phyloP scores from a whole-genome alignment of 192 early-diverging fungal genomes.

The Coemansia sp. region DNA sequence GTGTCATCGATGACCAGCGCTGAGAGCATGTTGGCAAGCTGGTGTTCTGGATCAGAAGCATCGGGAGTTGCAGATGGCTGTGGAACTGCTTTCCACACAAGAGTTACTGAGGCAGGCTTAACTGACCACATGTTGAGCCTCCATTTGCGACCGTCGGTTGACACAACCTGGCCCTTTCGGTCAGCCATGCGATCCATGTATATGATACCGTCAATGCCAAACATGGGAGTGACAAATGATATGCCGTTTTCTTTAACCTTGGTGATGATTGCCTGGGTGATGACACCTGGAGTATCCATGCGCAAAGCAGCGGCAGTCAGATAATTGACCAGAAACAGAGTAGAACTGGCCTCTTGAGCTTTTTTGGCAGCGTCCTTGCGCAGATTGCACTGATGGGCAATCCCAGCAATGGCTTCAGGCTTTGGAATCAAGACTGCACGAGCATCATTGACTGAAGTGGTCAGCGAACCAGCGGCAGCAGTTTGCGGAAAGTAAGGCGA shows the following conservation, averaged over 20 bases:
- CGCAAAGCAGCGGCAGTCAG: slow-evolving; percentile 59
- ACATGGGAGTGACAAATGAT: slow-evolving; percentile 76
- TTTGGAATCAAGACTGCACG: slow-evolving; percentile 20
- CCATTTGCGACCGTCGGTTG: slow-evolving; percentile 23
- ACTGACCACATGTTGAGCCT: slow-evolving; percentile 35
- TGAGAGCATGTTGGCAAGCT: slow-evolving; percentile 33
- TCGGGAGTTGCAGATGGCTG: background rate
- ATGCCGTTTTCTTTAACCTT: slow-evolving; percentile 86
- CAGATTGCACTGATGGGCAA: slow-evolving; percentile 79
- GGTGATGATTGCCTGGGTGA: slow-evolving; percentile 59
- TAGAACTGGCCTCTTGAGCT: slow-evolving; percentile 89
- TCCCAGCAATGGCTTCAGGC: slow-evolving; percentile 7
- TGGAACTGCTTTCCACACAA: slow-evolving; percentile 22
- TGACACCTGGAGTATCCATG: slow-evolving; percentile 51
- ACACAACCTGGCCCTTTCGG: slow-evolving; percentile 20
- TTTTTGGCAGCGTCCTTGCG: slow-evolving; percentile 81
- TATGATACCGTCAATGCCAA: slow-evolving; percentile 86
- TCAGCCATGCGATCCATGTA: slow-evolving; percentile 58
- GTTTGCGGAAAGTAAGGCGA: slow-evolving; percentile 44
- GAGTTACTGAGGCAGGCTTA: slow-evolving; percentile 15
- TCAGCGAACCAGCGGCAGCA: slow-evolving; percentile 15
- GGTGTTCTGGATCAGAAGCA: background rate
- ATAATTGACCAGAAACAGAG: slow-evolving; percentile 87
- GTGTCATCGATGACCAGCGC: slow-evolving; percentile 18
- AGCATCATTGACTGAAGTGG: slow-evolving; percentile 1